Evolutionary conservation across 2,329 filamentous ascomycete species (phyloP).

Genomic region (Pestalotiopsis sp.): DNA sequence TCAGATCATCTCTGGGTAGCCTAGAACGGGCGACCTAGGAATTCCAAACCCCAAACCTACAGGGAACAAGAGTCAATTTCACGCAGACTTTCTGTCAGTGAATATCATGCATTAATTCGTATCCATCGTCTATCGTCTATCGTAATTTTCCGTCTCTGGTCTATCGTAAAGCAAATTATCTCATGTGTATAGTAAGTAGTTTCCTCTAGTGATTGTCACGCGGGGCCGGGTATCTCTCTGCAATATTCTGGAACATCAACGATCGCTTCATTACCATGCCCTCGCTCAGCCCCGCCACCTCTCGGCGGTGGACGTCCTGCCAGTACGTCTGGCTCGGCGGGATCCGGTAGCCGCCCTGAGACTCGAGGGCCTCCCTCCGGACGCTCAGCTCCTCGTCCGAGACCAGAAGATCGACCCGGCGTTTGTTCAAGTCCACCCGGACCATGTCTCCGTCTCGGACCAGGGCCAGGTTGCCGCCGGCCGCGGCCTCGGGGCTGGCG

Average conservation of each 20-base stretch:
- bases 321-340: constrained; percentile 49
- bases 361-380: constrained; percentile 38
- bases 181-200: neutral
- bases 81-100: neutral
- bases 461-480: constrained; percentile 54
- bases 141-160: neutral
- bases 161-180: neutral
- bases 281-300: constrained; percentile 1
- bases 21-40: neutral
- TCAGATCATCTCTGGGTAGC: neutral
- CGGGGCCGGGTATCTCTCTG: neutral
- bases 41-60: too few relatives aligned
- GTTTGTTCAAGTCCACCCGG: constrained; percentile 49
- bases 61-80: neutral
- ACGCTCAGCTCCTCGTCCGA: constrained; percentile 40
- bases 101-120: neutral
- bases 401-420: constrained; percentile 50
- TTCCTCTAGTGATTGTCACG: constrained; percentile 8
- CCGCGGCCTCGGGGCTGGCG: constrained; percentile 55
- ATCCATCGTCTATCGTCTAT: neutral
- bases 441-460: constrained; percentile 50
- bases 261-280: constrained; percentile 9
- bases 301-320: constrained; percentile 41
- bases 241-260: constrained; percentile 7
- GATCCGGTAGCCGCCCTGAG: constrained; percentile 36